Base-by-base conservation (phyloP, 2,329 filamentous ascomycete genomes). In the Colletotrichum sp. region DNA sequence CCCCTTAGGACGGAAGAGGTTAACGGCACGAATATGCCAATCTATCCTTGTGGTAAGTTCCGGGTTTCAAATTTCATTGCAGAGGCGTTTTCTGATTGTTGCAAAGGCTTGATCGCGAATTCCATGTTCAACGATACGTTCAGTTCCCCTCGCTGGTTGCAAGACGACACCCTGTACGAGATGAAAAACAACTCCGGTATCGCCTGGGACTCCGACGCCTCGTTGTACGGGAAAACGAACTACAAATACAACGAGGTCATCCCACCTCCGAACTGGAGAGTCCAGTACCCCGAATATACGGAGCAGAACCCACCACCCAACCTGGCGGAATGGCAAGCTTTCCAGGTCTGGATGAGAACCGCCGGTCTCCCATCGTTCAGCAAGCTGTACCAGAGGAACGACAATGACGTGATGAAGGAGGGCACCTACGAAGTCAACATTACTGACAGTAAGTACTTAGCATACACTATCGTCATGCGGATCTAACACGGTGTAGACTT, bases 321-420 rank as follows among this genome's bases (percentile, higher is more conserved):
- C 80, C 84, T 99, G 22, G 90, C 93, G 77, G 86, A 92, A 1
- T 93, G 95, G 86, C 94, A 98, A 84, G 92, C 93, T 59, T 98
- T 99, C 84, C 96, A 98, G 86, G 96, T 99, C 26, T 99, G 97
- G 97, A 99, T 99, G 97, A 93, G 97, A 80, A 98, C 98, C 3
- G 97, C 97, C 28, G 97, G 96, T 74, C 87, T 99, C 80, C 97
- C 97, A 1, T 94, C 94, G 7, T 99, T 99, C 84, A 98, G 95
- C 90, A 99, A 99, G 87, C 89, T 99, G 63, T 95, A 95, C 62
- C 91, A 94, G 84, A 91, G 96, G 75, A 98, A 98, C 82, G 94
- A 98, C 82, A 88, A 88, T 1, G 86, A 89, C 3, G 83, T 87
- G 1, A 94, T 99, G 94, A 81, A 83, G 39, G 82, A 87, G 18